Evolutionary conservation across 495 filamentous ascomycete species (phyloP).

Genomic region (Clohesyomyces aquaticus): DNA sequence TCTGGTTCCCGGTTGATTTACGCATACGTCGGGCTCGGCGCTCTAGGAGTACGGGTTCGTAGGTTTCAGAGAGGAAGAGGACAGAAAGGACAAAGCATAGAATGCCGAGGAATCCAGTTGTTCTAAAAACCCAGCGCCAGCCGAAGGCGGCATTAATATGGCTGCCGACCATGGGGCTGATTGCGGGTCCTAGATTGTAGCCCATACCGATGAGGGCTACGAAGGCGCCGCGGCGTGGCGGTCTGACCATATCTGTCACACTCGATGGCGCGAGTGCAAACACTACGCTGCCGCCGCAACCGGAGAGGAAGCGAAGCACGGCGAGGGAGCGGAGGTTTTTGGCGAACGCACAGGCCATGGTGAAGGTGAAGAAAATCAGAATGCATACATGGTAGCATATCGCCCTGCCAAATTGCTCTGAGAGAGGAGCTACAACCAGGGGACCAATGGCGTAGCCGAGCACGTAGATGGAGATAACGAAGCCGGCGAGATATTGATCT

Average conservation of each 20-base stretch:
- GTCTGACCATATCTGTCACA: constrained; percentile 1
- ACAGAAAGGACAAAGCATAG: not conserved
- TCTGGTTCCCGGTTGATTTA: not conserved
- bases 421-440: constrained; percentile 6
- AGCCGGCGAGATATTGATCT: constrained; percentile 4
- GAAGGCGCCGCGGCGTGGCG: not conserved
- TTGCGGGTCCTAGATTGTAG: constrained; percentile 4
- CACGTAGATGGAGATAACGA: constrained; percentile 12
- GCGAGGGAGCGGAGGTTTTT: not conserved
- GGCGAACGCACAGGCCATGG: not conserved
- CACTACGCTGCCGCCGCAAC: constrained; percentile 1
- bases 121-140: constrained; percentile 5
- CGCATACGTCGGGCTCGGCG: not conserved
- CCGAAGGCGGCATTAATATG: not conserved
- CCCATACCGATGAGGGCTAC: not conserved
- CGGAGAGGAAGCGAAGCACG: constrained; percentile 4
- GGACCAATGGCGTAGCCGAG: constrained; percentile 15
- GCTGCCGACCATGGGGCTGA: constrained; percentile 2
- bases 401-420: not conserved
- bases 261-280: constrained; percentile 1
- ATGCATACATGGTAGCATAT: constrained; percentile 9
- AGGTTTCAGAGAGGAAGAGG: constrained; percentile 5
- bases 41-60: constrained; percentile 3
- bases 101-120: not conserved
- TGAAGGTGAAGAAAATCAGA: constrained; percentile 6